Percentiles rank a stretch among this genome's conserved stretches.
These are phyloP conservation scores for Tuber magnatum DNA, from an alignment of 495 filamentous ascomycete genomes.

Conservation along the genomic window DNA sequence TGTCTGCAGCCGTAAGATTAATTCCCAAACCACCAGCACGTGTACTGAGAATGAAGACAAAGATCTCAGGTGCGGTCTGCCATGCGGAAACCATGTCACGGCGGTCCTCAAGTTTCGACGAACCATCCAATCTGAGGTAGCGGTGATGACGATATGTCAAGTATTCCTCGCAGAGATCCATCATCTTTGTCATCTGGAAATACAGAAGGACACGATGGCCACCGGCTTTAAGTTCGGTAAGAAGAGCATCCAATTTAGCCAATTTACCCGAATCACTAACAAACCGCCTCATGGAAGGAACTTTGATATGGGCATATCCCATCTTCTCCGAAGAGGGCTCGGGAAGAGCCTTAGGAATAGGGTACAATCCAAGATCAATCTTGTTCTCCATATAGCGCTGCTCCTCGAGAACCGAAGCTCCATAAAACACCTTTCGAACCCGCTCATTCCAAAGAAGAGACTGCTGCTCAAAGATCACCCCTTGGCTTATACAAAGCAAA, in stretches of 20 bases:
- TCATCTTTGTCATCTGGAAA: constrained; percentile 99
- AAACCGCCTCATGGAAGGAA: constrained; percentile 97
- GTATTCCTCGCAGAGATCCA: constrained; percentile 98
- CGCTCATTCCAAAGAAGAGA: constrained; percentile 69
- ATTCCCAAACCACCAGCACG: constrained; percentile 96
- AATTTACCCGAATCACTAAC: constrained; percentile 97
- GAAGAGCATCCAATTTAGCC: constrained; percentile 78
- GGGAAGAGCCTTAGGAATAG: constrained; percentile 60
- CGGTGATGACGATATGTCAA: constrained; percentile 98
- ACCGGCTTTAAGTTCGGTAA: constrained; percentile 80
- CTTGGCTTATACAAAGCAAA: constrained; percentile 64
- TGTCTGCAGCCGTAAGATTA: constrained; percentile 81
- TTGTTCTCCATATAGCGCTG: constrained; percentile 63
- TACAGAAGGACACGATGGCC: constrained; percentile 96
- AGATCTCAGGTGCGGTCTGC: constrained; percentile 80
- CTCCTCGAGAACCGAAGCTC: constrained; percentile 60
- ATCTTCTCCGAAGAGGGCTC: constrained; percentile 67
- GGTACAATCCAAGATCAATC: constrained; percentile 57
- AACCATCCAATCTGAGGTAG: constrained; percentile 92
- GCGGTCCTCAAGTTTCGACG: constrained; percentile 95
- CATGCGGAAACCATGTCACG: constrained; percentile 95
- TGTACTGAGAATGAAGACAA: constrained; percentile 91
- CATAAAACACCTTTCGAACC: constrained; percentile 67
- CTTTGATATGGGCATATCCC: constrained; percentile 79
- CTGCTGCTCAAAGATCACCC: constrained; percentile 59